Evolutionary conservation across 2,329 filamentous ascomycete species (phyloP).

Genomic region (Botrytis hyacinthi): DNA sequence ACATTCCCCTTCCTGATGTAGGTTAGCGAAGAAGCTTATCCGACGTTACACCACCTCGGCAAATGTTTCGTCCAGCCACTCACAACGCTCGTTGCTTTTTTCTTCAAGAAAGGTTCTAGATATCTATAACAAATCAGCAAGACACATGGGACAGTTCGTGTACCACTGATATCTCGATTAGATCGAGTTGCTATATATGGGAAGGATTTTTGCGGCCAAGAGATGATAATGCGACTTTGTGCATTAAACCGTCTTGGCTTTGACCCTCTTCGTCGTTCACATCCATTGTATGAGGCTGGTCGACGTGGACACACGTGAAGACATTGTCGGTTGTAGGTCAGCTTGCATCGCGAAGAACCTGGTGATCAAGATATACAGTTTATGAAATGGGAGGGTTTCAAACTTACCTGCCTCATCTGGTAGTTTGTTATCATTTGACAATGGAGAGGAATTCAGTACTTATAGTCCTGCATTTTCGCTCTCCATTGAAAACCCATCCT

Average conservation of each 20-base stretch:
- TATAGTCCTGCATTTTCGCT: background rate
- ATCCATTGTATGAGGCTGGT: background rate
- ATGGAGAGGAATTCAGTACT: background rate
- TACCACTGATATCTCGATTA: background rate
- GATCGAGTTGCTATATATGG: constrained; percentile 2
- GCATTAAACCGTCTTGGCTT: constrained; percentile 3
- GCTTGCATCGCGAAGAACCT: background rate
- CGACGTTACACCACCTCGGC: background rate
- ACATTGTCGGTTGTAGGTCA: background rate
- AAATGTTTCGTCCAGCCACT: background rate
- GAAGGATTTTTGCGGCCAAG: background rate
- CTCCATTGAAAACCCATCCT: background rate
- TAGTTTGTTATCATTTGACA: background rate
- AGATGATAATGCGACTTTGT: background rate
- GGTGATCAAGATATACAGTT: background rate
- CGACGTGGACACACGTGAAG: background rate
- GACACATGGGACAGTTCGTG: background rate
- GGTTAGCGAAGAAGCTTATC: background rate
- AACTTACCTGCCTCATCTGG: constrained; percentile 8
- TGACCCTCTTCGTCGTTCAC: background rate
- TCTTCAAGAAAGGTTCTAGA: background rate
- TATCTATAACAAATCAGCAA: background rate
- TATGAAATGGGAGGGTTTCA: background rate
- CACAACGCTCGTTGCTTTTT: background rate
- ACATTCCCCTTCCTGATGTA: constrained; percentile 3